Percentiles rank a stretch among this genome's conserved stretches.
Evolutionary conservation across 2,329 filamentous ascomycete genomes (phyloP).

Genomic region (Eutypa lata): DNA sequence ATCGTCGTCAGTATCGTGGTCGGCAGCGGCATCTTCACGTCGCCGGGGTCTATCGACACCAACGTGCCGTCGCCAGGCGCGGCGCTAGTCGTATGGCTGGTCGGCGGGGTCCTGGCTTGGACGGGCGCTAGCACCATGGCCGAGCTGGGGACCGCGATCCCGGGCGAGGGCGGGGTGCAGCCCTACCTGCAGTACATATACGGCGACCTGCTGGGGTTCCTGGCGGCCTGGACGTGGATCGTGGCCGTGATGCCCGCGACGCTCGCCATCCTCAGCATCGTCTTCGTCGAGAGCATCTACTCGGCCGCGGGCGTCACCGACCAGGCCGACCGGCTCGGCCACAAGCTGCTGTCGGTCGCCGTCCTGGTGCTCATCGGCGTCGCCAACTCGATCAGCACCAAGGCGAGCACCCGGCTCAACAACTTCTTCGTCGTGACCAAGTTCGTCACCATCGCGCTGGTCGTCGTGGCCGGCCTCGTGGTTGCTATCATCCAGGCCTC

Average conservation of each 20-base stretch:
- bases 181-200: slow-evolving; percentile 60
- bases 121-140: slow-evolving; percentile 61
- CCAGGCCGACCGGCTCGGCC: slow-evolving; percentile 37
- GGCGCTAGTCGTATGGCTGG: slow-evolving; percentile 57
- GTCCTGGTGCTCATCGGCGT: slow-evolving; percentile 44
- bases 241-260: slow-evolving; percentile 63
- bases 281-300: slow-evolving; percentile 60
- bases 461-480: slow-evolving; percentile 47
- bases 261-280: slow-evolving; percentile 61
- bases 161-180: slow-evolving; percentile 61
- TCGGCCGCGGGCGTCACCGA: slow-evolving; percentile 46
- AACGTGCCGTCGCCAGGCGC: slow-evolving; percentile 61
- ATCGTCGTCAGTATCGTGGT: slow-evolving; percentile 63
- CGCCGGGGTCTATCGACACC: slow-evolving; percentile 59
- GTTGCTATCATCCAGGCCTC: slow-evolving; percentile 41
- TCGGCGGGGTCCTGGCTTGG: slow-evolving; percentile 62
- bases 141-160: slow-evolving; percentile 61
- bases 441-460: slow-evolving; percentile 44
- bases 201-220: slow-evolving; percentile 59
- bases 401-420: slow-evolving; percentile 52
- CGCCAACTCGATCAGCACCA: slow-evolving; percentile 55
- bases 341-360: slow-evolving; percentile 50
- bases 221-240: slow-evolving; percentile 65
- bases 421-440: slow-evolving; percentile 54
- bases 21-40: slow-evolving; percentile 63